Evolutionary conservation across 2,329 filamentous ascomycete species (phyloP).

Genomic region (Nannizziopsis arthrosporioides): DNA sequence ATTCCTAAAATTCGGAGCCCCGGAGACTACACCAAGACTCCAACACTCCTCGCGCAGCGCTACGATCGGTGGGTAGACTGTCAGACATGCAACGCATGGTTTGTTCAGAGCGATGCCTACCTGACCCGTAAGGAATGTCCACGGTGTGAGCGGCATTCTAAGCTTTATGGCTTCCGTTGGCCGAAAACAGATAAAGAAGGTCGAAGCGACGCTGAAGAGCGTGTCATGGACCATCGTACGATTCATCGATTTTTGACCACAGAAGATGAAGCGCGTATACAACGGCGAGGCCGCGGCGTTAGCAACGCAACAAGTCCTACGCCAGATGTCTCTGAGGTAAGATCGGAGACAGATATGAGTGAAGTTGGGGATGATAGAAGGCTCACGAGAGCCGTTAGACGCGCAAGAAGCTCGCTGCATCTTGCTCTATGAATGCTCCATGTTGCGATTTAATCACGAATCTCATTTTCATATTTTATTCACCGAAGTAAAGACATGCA

Average conservation of each 20-base stretch:
- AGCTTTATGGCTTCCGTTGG: conserved; percentile 90
- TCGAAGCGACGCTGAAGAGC: conserved; percentile 54
- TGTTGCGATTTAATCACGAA: neutral
- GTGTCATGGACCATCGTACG: conserved; percentile 70
- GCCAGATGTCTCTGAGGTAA: conserved; percentile 29
- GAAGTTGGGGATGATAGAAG: conserved; percentile 27
- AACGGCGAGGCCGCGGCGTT: conserved; percentile 29
- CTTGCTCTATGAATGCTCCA: neutral
- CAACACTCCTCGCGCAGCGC: conserved; percentile 61
- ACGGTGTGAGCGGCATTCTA: conserved; percentile 87
- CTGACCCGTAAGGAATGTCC: conserved; percentile 76
- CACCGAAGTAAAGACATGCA: neutral
- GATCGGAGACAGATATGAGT: conserved; percentile 30
- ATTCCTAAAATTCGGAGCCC: conserved; percentile 41
- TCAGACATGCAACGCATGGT: conserved; percentile 66
- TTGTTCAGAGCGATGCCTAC: conserved; percentile 82
- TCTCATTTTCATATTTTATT: neutral
- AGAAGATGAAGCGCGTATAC: conserved; percentile 48
- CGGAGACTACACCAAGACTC: conserved; percentile 74
- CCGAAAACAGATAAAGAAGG: conserved; percentile 83
- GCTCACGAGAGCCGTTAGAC: conserved; percentile 26
- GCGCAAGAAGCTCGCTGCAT: conserved; percentile 14
- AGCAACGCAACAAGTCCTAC: conserved; percentile 23
- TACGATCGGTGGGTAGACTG: conserved; percentile 79
- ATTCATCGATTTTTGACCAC: conserved; percentile 72